phyloP scores from a whole-genome alignment of 2,329 filamentous ascomycete species.

The Apiospora malaysiana region DNA sequence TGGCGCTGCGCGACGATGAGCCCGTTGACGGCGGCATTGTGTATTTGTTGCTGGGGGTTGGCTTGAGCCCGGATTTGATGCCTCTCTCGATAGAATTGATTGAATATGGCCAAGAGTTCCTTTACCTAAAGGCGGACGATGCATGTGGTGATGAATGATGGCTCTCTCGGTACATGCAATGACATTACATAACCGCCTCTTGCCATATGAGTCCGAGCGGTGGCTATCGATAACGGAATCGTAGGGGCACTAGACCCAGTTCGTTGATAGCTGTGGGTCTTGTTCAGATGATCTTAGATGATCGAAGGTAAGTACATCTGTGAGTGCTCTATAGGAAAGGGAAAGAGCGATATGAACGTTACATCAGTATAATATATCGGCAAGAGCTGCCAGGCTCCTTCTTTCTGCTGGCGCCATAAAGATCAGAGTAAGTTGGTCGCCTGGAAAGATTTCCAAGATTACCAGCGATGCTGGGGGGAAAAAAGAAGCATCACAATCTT shows the following conservation, averaged over 20 bases:
- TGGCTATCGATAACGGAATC: slow-evolving; percentile 10
- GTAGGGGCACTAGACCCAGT: background rate
- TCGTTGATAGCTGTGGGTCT: background rate
- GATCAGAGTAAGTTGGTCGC: background rate
- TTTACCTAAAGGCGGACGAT: background rate
- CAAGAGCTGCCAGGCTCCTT: no score
- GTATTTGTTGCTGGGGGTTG: background rate
- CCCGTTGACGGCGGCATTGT: slow-evolving; percentile 28
- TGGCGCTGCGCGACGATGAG: slow-evolving; percentile 52
- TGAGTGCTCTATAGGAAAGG: background rate
- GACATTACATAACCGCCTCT: slow-evolving; percentile 11
- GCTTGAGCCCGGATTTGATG: background rate
- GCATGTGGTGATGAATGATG: slow-evolving; percentile 12
- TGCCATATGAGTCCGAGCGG: background rate
- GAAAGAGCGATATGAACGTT: no score
- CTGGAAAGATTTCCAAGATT: background rate
- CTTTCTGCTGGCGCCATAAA: background rate
- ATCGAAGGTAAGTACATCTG: background rate
- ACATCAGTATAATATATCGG: no score
- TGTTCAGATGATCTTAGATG: background rate
- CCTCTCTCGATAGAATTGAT: background rate
- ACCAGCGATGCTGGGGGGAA: no score
- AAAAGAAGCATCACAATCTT: background rate
- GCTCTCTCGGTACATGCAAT: background rate
- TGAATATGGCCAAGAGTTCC: background rate